A percentile compares a stretch with the other conserved stretches of the same genome.
phyloP scores from a whole-genome alignment of 2,329 filamentous ascomycete species.

The Aspergillus candidus region DNA sequence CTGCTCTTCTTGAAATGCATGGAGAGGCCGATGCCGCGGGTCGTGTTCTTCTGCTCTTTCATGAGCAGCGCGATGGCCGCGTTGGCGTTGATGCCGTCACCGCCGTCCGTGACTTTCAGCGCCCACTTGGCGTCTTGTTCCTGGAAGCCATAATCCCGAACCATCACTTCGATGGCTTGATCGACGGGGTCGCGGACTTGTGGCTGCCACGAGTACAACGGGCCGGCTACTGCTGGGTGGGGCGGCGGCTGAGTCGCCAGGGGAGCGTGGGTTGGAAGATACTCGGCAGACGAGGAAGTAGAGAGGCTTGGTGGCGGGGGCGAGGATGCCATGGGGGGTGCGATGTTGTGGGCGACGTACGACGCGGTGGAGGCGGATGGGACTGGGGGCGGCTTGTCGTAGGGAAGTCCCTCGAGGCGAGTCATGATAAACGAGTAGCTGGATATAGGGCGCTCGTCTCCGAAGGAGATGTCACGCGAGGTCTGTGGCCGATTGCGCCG shows the following conservation, averaged over 20 bases:
- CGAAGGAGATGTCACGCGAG: constrained; percentile 16
- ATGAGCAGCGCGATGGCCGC: constrained; percentile 53
- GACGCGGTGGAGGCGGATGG: constrained; percentile 3
- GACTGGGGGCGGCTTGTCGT: constrained; percentile 10
- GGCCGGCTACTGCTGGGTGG: too few species aligned
- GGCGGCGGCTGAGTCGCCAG: neutral
- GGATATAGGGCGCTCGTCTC: constrained; percentile 36
- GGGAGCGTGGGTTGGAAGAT: neutral
- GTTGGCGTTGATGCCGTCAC: constrained; percentile 53
- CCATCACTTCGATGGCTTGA: constrained; percentile 51
- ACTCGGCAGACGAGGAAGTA: constrained; percentile 9
- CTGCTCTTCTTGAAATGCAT: constrained; percentile 12
- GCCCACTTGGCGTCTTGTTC: constrained; percentile 52
- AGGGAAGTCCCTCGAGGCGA: constrained; percentile 23
- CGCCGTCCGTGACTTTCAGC: constrained; percentile 54
- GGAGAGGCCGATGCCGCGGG: constrained; percentile 14
- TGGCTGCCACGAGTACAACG: constrained; percentile 1
- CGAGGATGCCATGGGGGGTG: constrained; percentile 11
- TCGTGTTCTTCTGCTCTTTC: constrained; percentile 29
- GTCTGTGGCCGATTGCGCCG: constrained; percentile 16
- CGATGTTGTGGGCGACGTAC: constrained; percentile 4
- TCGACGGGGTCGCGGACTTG: constrained; percentile 50
- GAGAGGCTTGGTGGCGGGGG: neutral
- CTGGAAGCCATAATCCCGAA: constrained; percentile 54
- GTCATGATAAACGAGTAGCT: constrained; percentile 33